Conservation (phyloP, 2,329 filamentous ascomycete genomes). For the Xylariales sp. region DNA sequence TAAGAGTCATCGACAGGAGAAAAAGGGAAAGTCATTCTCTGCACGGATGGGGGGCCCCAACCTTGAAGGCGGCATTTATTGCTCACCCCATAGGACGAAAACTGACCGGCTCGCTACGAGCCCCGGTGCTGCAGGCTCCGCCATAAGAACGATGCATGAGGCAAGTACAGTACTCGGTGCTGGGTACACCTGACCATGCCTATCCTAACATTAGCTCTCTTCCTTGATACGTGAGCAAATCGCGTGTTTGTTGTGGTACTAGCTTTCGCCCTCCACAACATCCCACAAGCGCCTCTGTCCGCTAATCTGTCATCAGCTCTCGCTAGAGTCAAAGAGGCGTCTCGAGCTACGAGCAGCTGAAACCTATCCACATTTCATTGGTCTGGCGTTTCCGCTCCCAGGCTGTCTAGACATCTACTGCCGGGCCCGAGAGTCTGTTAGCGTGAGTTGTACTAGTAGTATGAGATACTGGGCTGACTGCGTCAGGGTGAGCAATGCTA, state of each 20-base stretch:
- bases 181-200: no score
- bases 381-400: constrained; percentile 19
- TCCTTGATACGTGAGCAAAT: constrained; percentile 8
- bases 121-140: constrained; percentile 37
- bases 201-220: constrained; percentile 9
- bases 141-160: constrained; percentile 18
- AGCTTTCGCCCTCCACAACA: constrained; percentile 7
- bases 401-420: constrained; percentile 24
- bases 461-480: constrained; percentile 24
- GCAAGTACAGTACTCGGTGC: neutral
- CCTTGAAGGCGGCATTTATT: constrained; percentile 25
- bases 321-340: constrained; percentile 17
- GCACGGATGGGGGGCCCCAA: constrained; percentile 19
- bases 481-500: constrained; percentile 9
- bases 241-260: constrained; percentile 4
- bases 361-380: constrained; percentile 26
- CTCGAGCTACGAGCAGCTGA: constrained; percentile 32
- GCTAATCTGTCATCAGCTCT: constrained; percentile 15
- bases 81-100: constrained; percentile 35
- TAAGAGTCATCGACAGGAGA: constrained; percentile 16
- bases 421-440: constrained; percentile 37
- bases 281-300: constrained; percentile 8
- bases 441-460: constrained; percentile 15
- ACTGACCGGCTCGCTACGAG: constrained; percentile 35
- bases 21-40: constrained; percentile 29